Evolutionary conservation across 2,329 filamentous ascomycete genomes (phyloP), one percentile per base, ranked within the genome.

Genomic region (Stromatinia cepivora): DNA sequence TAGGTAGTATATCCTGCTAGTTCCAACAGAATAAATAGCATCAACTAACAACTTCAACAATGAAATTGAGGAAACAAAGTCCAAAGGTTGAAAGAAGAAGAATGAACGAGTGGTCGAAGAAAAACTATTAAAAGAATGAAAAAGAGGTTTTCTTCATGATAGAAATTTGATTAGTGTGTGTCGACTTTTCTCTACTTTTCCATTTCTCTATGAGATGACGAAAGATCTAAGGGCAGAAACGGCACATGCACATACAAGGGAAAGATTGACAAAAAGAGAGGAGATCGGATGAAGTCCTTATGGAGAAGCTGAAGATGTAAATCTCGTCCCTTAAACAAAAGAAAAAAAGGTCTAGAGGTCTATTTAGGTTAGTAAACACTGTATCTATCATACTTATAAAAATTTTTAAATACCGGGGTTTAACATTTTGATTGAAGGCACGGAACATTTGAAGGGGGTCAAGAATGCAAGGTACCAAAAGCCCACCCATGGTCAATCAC

Each of bases 401-500:
- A 28, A 28, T 11, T 58, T 42, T n/a, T 28, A 4, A 11, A 34
- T 31, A 13, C 59, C n/a, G 42, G 59, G 59, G 42, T 62, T 58
- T 36, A 58, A 58, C 36, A 59, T 45, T 45, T n/a, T 20, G 25
- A 39, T 45, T 10, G n/a, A n/a, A 59, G 56, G 56, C 56, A 59
- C 36, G n/a, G 56, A 59, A 45, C 36, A 59, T 59, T 28, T 28
- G 13, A 46, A 50, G 22, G 28, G 31, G 28, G 45, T 6, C 34
- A 57, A 66, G 39, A 53, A 66, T 66, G 66, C 46, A 67, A 67
- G 66, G 66, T 67, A 67, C 66, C 36, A 34, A 45, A 15, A 67
- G 34, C 20, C 20, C 31, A 20, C 4, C 25, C 42, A 67, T 46
- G 45, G 36, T 10, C 34, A 46, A 46, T 13, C 11, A 42, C 15